phyloP scores from a whole-genome alignment of 2,329 filamentous ascomycete species.

The Fusarium anguioides region DNA sequence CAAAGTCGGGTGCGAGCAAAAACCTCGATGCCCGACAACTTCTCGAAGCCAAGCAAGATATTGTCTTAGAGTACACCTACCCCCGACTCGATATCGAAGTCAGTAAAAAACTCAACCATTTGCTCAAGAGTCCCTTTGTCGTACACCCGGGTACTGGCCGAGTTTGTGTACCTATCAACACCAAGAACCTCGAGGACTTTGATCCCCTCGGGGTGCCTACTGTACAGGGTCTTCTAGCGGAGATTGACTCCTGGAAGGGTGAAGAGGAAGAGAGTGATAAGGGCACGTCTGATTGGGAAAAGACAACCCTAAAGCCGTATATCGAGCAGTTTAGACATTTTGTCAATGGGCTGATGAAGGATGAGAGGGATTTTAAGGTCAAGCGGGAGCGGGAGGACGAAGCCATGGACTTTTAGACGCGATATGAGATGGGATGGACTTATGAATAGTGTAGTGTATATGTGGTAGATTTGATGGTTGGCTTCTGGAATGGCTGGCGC shows the following conservation, averaged over 20 bases:
- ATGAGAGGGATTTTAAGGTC: slow-evolving; percentile 68
- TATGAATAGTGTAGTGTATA: slow-evolving; percentile 37
- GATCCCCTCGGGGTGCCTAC: slow-evolving; percentile 91
- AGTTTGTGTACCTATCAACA: slow-evolving; percentile 95
- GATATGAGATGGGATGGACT: slow-evolving; percentile 14
- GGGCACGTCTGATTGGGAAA: slow-evolving; percentile 86
- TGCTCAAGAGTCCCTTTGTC: slow-evolving; percentile 97
- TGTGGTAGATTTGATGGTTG: slow-evolving; percentile 32
- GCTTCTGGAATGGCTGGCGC: slow-evolving; percentile 34
- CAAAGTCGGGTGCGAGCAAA: slow-evolving; percentile 78
- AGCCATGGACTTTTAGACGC: slow-evolving; percentile 63
- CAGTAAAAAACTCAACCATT: slow-evolving; percentile 96
- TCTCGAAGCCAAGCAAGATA: slow-evolving; percentile 91
- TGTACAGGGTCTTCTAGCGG: slow-evolving; percentile 80
- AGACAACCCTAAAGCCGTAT: slow-evolving; percentile 93
- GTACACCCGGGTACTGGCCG: slow-evolving; percentile 94
- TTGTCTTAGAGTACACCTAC: slow-evolving; percentile 97
- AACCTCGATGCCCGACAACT: slow-evolving; percentile 79
- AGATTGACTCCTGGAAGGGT: slow-evolving; percentile 85
- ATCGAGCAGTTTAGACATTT: slow-evolving; percentile 89
- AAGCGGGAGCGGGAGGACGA: slow-evolving; percentile 67
- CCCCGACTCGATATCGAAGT: slow-evolving; percentile 96
- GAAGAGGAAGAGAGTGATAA: slow-evolving; percentile 53
- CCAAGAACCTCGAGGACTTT: slow-evolving; percentile 77
- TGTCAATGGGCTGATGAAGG: slow-evolving; percentile 81